A percentile compares a stretch with the other conserved stretches of the same genome.
These are phyloP conservation scores for Vaccinium myrtillus DNA, from an alignment of 148 eudicot genomes.

Conservation along the genomic window DNA sequence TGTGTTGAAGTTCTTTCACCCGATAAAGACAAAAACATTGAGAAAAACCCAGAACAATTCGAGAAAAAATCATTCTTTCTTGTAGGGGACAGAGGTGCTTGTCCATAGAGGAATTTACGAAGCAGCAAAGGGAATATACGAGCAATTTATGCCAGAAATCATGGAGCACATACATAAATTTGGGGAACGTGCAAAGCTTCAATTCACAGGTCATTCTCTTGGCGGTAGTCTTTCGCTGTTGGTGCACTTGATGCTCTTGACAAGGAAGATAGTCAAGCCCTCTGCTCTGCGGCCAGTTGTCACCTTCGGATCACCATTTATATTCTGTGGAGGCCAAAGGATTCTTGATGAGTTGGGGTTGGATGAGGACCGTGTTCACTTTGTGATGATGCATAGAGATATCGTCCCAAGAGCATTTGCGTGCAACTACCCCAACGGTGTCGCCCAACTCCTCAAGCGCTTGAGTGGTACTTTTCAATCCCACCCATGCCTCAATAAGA, in stretches of 20 bases:
- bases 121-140: slow-evolving; percentile 84
- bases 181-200: slow-evolving; percentile 62
- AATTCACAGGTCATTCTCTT: slow-evolving; percentile 83
- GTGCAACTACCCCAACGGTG: slow-evolving; percentile 73
- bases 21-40: neutral
- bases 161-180: slow-evolving; percentile 42
- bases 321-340: slow-evolving; percentile 74
- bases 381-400: slow-evolving; percentile 87
- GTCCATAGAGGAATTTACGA: slow-evolving; percentile 95
- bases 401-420: slow-evolving; percentile 90
- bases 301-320: slow-evolving; percentile 80
- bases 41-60: neutral
- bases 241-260: slow-evolving; percentile 68
- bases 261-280: slow-evolving; percentile 45
- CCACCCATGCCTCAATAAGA: slow-evolving; percentile 75
- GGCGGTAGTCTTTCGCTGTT: slow-evolving; percentile 85
- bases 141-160: slow-evolving; percentile 78
- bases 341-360: slow-evolving; percentile 51
- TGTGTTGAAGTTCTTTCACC: neutral
- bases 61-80: neutral
- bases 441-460: slow-evolving; percentile 64
- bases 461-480: slow-evolving; percentile 54
- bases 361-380: slow-evolving; percentile 56
- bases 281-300: slow-evolving; percentile 62
- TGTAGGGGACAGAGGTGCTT: slow-evolving; percentile 62